These are phyloP conservation scores for Heracleum sosnowskyi DNA, from an alignment of 129 eudicot genomes.

Conservation along the genomic window DNA sequence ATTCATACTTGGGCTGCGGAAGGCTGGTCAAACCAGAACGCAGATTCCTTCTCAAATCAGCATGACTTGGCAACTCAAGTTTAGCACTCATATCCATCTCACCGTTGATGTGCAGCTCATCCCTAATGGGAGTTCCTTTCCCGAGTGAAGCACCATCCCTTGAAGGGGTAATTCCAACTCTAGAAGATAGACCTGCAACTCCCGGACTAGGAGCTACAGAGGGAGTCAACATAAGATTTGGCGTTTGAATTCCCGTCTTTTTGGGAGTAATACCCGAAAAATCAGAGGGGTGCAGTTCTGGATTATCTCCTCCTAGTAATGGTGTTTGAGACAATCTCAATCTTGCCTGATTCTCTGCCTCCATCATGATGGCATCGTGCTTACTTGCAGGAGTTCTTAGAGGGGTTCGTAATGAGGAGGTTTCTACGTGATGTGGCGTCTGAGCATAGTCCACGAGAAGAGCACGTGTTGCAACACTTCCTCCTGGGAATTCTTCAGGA, in stretches of 20 bases:
- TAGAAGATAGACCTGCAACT: slow-evolving; percentile 57
- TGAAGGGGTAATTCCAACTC: slow-evolving; percentile 74
- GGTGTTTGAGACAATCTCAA: slow-evolving; percentile 86
- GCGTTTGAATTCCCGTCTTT: slow-evolving; percentile 70
- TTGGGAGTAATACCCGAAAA: slow-evolving; percentile 96
- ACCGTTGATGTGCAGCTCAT: slow-evolving; percentile 80
- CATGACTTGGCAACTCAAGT: slow-evolving; percentile 46
- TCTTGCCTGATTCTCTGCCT: slow-evolving; percentile 85
- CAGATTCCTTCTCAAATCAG: slow-evolving; percentile 55
- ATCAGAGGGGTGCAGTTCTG: slow-evolving; percentile 82
- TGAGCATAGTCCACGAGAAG: slow-evolving; percentile 74
- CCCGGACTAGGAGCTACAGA: slow-evolving; percentile 70
- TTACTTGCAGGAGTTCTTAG: slow-evolving; percentile 90
- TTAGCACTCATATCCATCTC: slow-evolving; percentile 37
- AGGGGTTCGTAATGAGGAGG: slow-evolving; percentile 74
- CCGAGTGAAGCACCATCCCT: slow-evolving; percentile 60
- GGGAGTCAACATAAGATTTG: slow-evolving; percentile 68
- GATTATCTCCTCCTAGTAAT: slow-evolving; percentile 88
- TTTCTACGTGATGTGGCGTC: slow-evolving; percentile 77
- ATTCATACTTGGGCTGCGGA: slow-evolving; percentile 93
- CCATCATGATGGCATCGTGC: slow-evolving; percentile 94
- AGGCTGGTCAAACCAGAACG: slow-evolving; percentile 64
- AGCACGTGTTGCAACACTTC: slow-evolving; percentile 80
- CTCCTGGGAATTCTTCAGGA: slow-evolving; percentile 69
- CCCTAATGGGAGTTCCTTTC: slow-evolving; percentile 83